These are phyloP conservation scores for Periconia digitata DNA, from an alignment of 2,329 filamentous ascomycete genomes.

Conservation along the genomic window DNA sequence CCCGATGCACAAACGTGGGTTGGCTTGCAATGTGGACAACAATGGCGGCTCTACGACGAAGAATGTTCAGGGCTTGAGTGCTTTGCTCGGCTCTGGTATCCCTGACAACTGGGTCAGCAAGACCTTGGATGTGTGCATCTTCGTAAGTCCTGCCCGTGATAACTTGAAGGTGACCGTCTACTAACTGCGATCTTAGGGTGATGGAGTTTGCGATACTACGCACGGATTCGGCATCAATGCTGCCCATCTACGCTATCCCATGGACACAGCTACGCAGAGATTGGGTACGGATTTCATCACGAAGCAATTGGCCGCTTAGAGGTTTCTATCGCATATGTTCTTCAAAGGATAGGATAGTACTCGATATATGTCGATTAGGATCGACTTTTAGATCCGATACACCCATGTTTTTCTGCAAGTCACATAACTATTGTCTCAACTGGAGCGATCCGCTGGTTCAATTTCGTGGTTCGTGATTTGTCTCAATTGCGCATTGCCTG, in stretches of 20 bases:
- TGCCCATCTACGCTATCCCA: constrained; percentile 32
- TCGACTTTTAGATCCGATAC: too few relatives aligned
- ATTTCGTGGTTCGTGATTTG: too few relatives aligned
- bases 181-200: constrained; percentile 22
- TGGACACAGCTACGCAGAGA: constrained; percentile 28
- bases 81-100: constrained; percentile 10
- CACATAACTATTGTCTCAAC: too few relatives aligned
- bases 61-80: constrained; percentile 31
- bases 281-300: constrained; percentile 28
- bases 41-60: constrained; percentile 35
- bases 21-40: constrained; percentile 40
- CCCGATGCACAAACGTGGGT: constrained; percentile 33
- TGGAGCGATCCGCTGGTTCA: too few relatives aligned
- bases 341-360: too few relatives aligned
- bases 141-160: constrained; percentile 18
- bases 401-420: too few relatives aligned
- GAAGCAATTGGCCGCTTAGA: constrained; percentile 11
- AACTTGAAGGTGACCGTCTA: background rate
- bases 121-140: constrained; percentile 42
- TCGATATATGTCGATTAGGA: too few relatives aligned
- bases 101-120: constrained; percentile 37
- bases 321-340: too few relatives aligned
- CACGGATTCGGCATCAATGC: constrained; percentile 34
- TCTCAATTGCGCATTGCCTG: too few relatives aligned
- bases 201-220: constrained; percentile 41